Conservation (phyloP, 2,329 filamentous ascomycete species). For the Calonectria pteridis region DNA sequence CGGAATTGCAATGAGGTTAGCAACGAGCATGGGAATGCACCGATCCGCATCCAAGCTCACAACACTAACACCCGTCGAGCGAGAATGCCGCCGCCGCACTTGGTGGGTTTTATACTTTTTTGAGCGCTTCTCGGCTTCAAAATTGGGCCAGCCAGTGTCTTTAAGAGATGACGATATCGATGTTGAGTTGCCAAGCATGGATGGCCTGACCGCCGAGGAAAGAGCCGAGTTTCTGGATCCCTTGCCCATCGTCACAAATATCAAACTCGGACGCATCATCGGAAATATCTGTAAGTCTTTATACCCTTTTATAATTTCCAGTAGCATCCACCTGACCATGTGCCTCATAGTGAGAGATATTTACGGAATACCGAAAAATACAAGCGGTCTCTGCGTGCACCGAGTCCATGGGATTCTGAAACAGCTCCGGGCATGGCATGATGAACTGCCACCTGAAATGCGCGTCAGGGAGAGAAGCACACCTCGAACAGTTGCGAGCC, state of each 20-base stretch:
- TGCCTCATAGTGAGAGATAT: conserved; percentile 40
- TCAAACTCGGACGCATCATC: conserved; percentile 47
- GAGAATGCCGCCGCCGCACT: conserved; percentile 43
- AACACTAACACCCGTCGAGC: conserved; percentile 36
- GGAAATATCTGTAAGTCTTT: conserved; percentile 40
- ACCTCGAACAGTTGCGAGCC: conserved; percentile 41
- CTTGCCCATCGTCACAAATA: conserved; percentile 44
- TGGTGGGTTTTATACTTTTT: conserved; percentile 53
- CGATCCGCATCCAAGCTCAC: conserved; percentile 44
- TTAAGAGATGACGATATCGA: conserved; percentile 50
- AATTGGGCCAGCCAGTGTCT: conserved; percentile 48
- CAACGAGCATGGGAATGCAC: conserved; percentile 57
- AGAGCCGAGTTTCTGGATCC: conserved; percentile 47
- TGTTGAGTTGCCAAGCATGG: conserved; percentile 48
- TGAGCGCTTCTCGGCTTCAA: conserved; percentile 49
- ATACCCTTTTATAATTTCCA: neutral
- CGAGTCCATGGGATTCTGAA: conserved; percentile 46
- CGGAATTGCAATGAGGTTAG: conserved; percentile 53
- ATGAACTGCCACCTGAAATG: conserved; percentile 40
- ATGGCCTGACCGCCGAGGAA: conserved; percentile 44
- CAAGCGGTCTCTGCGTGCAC: conserved; percentile 45
- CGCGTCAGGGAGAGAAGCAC: conserved; percentile 43
- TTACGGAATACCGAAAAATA: conserved; percentile 45
- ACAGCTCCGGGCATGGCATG: conserved; percentile 46
- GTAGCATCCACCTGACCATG: neutral